A percentile compares a stretch with the other conserved stretches of the same genome.
These are phyloP conservation scores for Cymodocea nodosa DNA, from an alignment of 116 monocot genomes.

Conservation along the genomic window DNA sequence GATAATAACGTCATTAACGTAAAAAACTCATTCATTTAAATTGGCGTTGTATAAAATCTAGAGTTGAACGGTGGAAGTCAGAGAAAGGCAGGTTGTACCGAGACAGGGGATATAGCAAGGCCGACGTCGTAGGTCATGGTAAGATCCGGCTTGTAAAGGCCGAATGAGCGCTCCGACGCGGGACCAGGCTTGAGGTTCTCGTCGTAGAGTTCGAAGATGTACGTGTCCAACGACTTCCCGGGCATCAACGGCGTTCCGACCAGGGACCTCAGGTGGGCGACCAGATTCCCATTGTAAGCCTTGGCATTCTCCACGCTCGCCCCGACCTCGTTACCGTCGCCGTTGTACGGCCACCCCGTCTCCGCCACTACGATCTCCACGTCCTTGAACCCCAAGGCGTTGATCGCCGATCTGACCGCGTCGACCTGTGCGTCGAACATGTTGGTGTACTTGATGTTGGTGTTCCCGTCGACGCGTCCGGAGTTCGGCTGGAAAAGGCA, in stretches of 20 bases:
- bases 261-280: conserved; percentile 47
- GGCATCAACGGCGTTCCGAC: conserved; percentile 66
- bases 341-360: conserved; percentile 85
- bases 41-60: too few species aligned
- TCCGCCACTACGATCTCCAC: conserved; percentile 74
- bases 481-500: conserved; percentile 73
- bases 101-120: conserved; percentile 9
- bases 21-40: too few species aligned
- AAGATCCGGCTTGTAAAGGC: conserved; percentile 56
- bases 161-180: conserved; percentile 65
- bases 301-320: conserved; percentile 62
- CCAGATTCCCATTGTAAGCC: conserved; percentile 46
- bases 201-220: conserved; percentile 75
- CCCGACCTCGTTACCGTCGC: conserved; percentile 51
- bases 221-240: conserved; percentile 54
- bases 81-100: background rate
- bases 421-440: conserved; percentile 95
- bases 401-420: conserved; percentile 56
- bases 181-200: conserved; percentile 82
- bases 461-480: conserved; percentile 47
- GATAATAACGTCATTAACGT: too few species aligned
- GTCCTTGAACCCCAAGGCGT: conserved; percentile 21
- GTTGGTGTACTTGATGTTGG: conserved; percentile 54
- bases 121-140: conserved; percentile 55
- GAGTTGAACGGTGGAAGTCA: too few species aligned